Base-by-base conservation (phyloP, 768 basidiomycete genomes). In the Polyporus arcularius region DNA sequence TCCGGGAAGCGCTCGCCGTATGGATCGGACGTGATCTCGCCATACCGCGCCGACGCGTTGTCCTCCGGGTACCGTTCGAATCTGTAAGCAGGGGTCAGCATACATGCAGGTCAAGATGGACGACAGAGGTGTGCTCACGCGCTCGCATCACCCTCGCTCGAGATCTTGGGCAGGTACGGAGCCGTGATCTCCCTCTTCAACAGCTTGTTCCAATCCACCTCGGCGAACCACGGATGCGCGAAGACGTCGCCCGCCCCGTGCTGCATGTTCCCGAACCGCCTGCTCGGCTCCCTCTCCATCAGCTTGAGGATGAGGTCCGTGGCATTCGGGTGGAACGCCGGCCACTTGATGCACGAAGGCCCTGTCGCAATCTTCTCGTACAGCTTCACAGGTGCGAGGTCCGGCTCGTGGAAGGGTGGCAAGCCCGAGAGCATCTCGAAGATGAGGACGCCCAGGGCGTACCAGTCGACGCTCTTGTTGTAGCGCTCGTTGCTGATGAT, bases 391-490 rank as follows among this genome's bases (percentile, higher is more conserved):
- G 92, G 96, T 69, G 94, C 92, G 49, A 80, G 85, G 70, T 94
- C 92, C 28, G 83, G 79, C 72, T 92, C 89, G 75, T 97, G 96
- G 79, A 94, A 98, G 0, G 97, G 97, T 30, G 96, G 94, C 30
- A 90, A 87, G 8, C 97, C 97, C 0, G 92, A 94, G 46, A 99
- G 83, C 96, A 98, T 98, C 75, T 99, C 97, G 72, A 91, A 99
- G 57, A 96, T 90, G 62, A 99, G 86, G 56, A 99, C 93, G 53
- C 97, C 97, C 53, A 98, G 84, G 1, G 97, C 96, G 77, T 98
- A 99, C 96, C 96, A 99, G 71, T 99, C 97, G 2, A 98, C 96
- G 58, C 88, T 90, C 74, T 97, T 96, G 71, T 96, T 96, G 72
- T 99, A 98, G 6, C 95, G 82, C 58, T 86, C 84, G 71, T 91